Base-by-base conservation (phyloP, 2,329 filamentous ascomycete species). In the Alternaria consortialis region DNA sequence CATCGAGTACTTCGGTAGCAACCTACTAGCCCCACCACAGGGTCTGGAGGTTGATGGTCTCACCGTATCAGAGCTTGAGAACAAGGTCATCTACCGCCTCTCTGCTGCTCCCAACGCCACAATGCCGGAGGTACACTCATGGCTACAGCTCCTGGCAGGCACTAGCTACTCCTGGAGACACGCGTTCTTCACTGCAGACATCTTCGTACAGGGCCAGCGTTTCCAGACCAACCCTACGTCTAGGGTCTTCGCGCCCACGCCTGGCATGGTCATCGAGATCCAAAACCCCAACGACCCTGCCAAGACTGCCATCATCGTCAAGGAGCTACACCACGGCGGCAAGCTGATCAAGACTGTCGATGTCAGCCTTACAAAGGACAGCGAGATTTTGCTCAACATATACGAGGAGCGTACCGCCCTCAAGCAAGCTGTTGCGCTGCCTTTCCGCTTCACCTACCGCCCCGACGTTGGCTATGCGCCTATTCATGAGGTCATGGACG, bases 401-500 rank as follows among this genome's bases (percentile, higher is more conserved):
- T 93, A 95, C 78, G 97, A 99, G 83, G 92, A 96, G 44, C 91
- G 94, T 54, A 97, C 92, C 42, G 94, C 92, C 12, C 87, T 95
- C 51, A 91, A 91, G 66, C 89, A 90, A 76, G 87, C 94, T 12
- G 90, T 93, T n/a, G 87, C 93, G 23, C 83, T 99, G 59, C 90
- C 92, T 23, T 88, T 99, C 68, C 88, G 90, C 76, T 98, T 98
- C 83, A 92, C 87, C 5, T 99, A 99, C 82, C 92, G 94, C 77
- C 95, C 95, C 2, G 94, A 98, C 80, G 91, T 93, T 58, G 95
- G 95, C 31, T 99, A 97, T 77, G 94, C 96, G n/a, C 95, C 95
- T 17, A 97, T 99, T 69, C 91, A 91, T 63, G 95, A 99, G 80
- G 91, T 98, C 65, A 99, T 99, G 95, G 88, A 93, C 36, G 91